Evolutionary conservation across 1,284 basidiomycete genomes (phyloP).

Genomic region (Ustilago loliicola): DNA sequence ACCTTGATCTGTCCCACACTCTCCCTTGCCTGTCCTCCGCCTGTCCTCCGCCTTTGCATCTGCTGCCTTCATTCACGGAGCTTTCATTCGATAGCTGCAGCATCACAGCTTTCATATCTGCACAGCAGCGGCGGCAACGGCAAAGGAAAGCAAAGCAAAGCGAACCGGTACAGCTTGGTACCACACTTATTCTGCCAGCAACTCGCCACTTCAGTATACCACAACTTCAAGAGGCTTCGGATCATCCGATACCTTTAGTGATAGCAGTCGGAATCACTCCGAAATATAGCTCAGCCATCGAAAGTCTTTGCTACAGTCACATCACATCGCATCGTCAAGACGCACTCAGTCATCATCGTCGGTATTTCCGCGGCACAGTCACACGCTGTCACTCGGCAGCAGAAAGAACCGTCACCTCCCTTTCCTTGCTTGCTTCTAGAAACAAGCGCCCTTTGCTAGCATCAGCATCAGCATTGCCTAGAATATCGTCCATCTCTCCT

Average conservation of each 20-base stretch:
- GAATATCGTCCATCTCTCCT: background rate
- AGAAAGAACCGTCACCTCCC: no score
- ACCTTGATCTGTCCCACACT: background rate
- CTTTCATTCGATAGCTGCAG: background rate
- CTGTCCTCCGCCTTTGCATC: background rate
- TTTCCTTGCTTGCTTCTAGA: no score
- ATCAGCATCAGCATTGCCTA: background rate
- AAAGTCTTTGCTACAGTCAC: constrained; percentile 1
- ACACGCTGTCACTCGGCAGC: no score
- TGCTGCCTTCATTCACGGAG: background rate
- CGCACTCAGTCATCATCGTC: no score
- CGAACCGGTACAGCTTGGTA: no score
- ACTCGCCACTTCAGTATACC: no score
- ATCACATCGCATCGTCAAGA: background rate
- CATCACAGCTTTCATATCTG: background rate
- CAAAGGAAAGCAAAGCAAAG: no score
- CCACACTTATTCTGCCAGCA: no score
- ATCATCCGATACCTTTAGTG: background rate
- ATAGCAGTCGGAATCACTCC: background rate
- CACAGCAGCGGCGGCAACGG: background rate
- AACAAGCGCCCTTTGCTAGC: no score
- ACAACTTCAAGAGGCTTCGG: background rate
- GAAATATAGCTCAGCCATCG: background rate
- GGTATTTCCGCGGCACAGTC: no score
- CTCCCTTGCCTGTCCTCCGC: background rate